A percentile compares a stretch with the other conserved stretches of the same genome.
These are phyloP conservation scores for Zasmidium cellare DNA, from an alignment of 2,329 filamentous ascomycete genomes.

Conservation along the genomic window DNA sequence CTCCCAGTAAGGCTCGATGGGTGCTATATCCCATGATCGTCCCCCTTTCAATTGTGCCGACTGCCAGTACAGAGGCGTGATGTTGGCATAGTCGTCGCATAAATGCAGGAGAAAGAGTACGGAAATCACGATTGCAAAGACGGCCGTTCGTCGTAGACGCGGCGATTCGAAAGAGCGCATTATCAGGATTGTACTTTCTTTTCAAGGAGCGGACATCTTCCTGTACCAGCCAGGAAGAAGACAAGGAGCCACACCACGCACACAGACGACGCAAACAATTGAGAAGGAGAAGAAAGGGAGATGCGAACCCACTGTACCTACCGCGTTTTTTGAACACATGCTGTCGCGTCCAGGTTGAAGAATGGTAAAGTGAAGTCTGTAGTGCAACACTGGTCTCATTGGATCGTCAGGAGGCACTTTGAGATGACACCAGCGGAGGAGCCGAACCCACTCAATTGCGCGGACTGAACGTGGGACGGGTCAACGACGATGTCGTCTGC, in stretches of 20 bases:
- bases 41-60: not conserved
- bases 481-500: not conserved
- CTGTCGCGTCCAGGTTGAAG: not conserved
- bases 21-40: not conserved
- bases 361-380: not conserved
- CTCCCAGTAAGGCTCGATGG: not conserved
- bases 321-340: not conserved
- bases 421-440: not conserved
- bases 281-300: not conserved
- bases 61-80: not conserved
- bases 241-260: not conserved
- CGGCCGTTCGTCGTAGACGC: not conserved
- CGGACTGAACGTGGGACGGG: not conserved
- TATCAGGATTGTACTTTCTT: not conserved
- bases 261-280: not conserved
- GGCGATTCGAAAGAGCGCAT: not conserved
- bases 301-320: not conserved
- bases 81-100: not conserved
- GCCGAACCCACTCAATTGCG: not conserved
- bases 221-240: not conserved
- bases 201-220: not conserved
- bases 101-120: not conserved
- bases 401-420: not conserved
- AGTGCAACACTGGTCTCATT: not conserved
- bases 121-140: not conserved